Base-by-base conservation (phyloP, 2,329 filamentous ascomycete genomes). In the Colletotrichum viniferum region DNA sequence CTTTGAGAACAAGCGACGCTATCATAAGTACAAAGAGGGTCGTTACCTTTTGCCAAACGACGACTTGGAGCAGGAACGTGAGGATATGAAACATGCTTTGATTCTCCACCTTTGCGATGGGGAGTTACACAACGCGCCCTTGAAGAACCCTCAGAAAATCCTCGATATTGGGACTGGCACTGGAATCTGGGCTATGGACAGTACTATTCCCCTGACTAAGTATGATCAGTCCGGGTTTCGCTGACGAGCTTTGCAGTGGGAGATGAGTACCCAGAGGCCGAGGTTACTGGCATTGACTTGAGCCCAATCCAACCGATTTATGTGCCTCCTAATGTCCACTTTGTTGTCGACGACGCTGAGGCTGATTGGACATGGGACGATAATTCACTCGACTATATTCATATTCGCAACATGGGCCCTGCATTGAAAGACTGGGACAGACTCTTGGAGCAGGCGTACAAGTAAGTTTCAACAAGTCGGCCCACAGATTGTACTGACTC, bases 101-200 rank as follows among this genome's bases (percentile, higher is more conserved):
- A 77, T 88, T 43, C 84, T 88, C 52, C 21, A 36, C 13, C 14
- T 67, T 0, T 67, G 64, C 8, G 81, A 85, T 32, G 85, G 85
- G 28, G 81, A 81, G 36, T 80, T 91, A 30, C 87, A 62, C 16
- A 56, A 36, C n/a, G 64, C 64, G 6, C 48, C 64, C 2, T 16
- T 67, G 18, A 80, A 85, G 4, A 81, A 85, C 52, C 86, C 87
- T 0, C 87, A 89, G 71, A 84, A 88, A 75, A 84, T 90, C 14
- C 81, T 92, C 13, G 90, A 92, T 77, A 86, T 91, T 61, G 90
- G 89, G 14, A 91, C 90, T 0, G 90, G 90, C 6, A 91, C 89
- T 1, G 90, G 90, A 2, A 90, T 90, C 9, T 91, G 90, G 90
- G 88, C 89, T 10, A 90, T 91, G 65, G 89, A 91, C 76, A 88